A percentile compares a stretch with the other conserved stretches of the same genome.
These are phyloP conservation scores for Colletotrichum spinosum DNA, from an alignment of 2,329 filamentous ascomycete genomes.

Conservation along the genomic window DNA sequence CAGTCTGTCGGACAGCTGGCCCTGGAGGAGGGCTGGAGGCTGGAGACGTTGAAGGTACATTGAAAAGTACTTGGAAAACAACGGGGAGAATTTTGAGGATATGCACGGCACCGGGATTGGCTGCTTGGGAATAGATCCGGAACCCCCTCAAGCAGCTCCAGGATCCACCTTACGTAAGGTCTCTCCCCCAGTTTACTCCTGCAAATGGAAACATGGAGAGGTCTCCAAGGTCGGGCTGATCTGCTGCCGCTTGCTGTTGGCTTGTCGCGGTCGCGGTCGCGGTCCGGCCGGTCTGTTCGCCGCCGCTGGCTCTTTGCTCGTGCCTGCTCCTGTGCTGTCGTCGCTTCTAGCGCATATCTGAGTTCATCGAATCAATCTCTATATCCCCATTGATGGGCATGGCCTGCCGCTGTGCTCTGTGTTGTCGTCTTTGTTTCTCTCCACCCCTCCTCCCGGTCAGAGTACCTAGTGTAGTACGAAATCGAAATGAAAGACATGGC, in stretches of 20 bases:
- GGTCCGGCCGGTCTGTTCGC: slow-evolving; percentile 1
- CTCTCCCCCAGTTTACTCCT: slow-evolving; percentile 16
- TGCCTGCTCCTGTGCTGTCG: slow-evolving; percentile 4
- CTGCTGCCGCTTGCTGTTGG: slow-evolving; percentile 10
- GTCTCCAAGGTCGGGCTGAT: slow-evolving; percentile 13
- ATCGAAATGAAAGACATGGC: slow-evolving; percentile 7
- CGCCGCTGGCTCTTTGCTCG: slow-evolving; percentile 1
- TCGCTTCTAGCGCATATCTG: slow-evolving; percentile 14
- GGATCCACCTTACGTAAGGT: slow-evolving; percentile 29
- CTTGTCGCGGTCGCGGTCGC: slow-evolving; percentile 11
- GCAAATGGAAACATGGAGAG: slow-evolving; percentile 23
- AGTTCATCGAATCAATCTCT: slow-evolving; percentile 25
- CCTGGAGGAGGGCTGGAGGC: slow-evolving; percentile 24
- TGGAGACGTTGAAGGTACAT: slow-evolving; percentile 28
- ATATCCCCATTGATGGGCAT: slow-evolving; percentile 9
- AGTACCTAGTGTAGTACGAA: neutral
- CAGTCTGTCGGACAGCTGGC: slow-evolving; percentile 22
- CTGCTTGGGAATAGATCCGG: slow-evolving; percentile 24
- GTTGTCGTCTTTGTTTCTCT: slow-evolving; percentile 13
- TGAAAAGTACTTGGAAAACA: slow-evolving; percentile 20
- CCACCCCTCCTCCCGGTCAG: slow-evolving; percentile 11
- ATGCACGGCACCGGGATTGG: slow-evolving; percentile 22
- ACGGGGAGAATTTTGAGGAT: neutral
- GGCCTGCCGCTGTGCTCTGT: slow-evolving; percentile 21
- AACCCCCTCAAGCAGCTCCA: neutral